Evolutionary conservation across 257 asterid genomes (phyloP).

Genomic region (Solanum acaule): DNA sequence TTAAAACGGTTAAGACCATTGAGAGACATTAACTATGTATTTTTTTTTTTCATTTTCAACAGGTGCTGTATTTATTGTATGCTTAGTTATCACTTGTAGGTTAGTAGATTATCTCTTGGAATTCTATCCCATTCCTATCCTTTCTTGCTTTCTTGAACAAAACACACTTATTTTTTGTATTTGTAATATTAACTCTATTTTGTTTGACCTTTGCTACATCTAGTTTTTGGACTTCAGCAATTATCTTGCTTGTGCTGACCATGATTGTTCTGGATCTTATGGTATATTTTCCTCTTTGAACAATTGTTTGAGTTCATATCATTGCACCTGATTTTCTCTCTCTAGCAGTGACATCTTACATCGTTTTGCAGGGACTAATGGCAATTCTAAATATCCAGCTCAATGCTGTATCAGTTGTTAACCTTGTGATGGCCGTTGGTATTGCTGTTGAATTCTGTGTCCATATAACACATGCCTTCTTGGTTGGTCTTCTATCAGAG

Average conservation of each 20-base stretch:
- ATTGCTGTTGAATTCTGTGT: slow-evolving; percentile 96
- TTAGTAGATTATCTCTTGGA: slow-evolving; percentile 18
- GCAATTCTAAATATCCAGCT: slow-evolving; percentile 82
- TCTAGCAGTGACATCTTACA: neutral
- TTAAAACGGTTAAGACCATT: neutral
- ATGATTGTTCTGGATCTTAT: slow-evolving; percentile 92
- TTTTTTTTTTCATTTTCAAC: slow-evolving; percentile 9
- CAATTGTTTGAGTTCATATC: neutral
- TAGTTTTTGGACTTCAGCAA: slow-evolving; percentile 95
- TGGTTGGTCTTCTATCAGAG: slow-evolving; percentile 41
- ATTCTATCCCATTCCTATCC: neutral
- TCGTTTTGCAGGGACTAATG: slow-evolving; percentile 75
- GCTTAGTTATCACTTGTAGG: slow-evolving; percentile 94
- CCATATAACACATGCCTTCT: slow-evolving; percentile 94
- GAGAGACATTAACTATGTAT: neutral
- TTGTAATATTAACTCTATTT: neutral
- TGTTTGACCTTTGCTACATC: neutral
- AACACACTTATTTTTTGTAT: neutral
- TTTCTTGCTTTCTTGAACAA: neutral
- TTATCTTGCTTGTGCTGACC: slow-evolving; percentile 70
- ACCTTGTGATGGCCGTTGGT: slow-evolving; percentile 97
- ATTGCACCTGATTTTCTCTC: neutral
- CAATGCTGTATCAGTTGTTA: slow-evolving; percentile 91
- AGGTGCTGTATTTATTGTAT: slow-evolving; percentile 91
- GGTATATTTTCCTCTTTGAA: slow-evolving; percentile 35